A percentile compares a stretch with the other conserved stretches of the same genome.
Conservation (phyloP, 192 early-diverging fungal genomes). For the Entophlyctis helioformis region DNA sequence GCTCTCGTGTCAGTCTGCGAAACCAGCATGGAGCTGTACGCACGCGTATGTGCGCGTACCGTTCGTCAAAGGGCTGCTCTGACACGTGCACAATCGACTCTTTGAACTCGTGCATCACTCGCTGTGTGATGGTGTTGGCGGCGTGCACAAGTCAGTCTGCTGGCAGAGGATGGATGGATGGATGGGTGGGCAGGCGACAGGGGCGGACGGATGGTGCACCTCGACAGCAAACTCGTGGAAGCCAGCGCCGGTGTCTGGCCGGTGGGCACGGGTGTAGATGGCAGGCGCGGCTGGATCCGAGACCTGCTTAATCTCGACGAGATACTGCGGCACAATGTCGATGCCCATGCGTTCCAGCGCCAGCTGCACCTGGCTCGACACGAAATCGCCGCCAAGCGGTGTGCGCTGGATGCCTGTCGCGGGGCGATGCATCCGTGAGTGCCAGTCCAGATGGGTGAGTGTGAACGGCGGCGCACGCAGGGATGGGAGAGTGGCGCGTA, state of each 20-base stretch:
- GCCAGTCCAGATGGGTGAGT: too few relatives aligned
- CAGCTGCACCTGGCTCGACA: conserved; percentile 64
- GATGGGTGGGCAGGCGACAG: too few relatives aligned
- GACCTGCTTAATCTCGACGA: conserved; percentile 59
- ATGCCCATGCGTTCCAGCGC: conserved; percentile 37
- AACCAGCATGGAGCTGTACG: background rate
- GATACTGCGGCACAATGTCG: conserved; percentile 71
- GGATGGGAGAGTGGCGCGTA: too few relatives aligned
- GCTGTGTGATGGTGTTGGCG: too few relatives aligned
- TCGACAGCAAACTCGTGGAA: conserved; percentile 66
- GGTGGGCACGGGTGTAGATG: conserved; percentile 29
- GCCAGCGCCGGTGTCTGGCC: conserved; percentile 44
- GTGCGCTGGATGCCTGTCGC: conserved; percentile 42
- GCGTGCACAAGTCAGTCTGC: too few relatives aligned
- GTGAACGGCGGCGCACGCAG: too few relatives aligned
- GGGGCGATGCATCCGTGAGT: conserved; percentile 21
- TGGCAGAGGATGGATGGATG: too few relatives aligned
- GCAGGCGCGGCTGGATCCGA: conserved; percentile 61
- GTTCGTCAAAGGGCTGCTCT: conserved; percentile 55
- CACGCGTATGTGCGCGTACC: conserved; percentile 24
- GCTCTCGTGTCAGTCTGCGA: conserved; percentile 8
- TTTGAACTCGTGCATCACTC: conserved; percentile 85
- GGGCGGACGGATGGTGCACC: too few relatives aligned
- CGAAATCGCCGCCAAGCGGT: conserved; percentile 67
- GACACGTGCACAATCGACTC: conserved; percentile 80